Evolutionary conservation across 140 eudicot genomes (phyloP), one percentile per base, ranked within the genome.

Genomic region (Flaveria floridana): DNA sequence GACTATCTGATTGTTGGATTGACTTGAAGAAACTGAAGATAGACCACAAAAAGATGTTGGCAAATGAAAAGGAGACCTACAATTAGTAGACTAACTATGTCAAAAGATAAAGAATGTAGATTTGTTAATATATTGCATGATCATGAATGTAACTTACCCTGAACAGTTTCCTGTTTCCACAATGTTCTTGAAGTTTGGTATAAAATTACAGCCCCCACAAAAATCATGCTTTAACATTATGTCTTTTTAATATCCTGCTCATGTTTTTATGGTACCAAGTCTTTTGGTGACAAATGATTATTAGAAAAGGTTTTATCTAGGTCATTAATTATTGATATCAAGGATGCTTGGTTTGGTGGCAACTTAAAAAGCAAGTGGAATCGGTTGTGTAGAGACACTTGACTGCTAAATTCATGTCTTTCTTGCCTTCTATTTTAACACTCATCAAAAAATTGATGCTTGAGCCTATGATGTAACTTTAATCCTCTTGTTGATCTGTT

Each of bases 391-490:
- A 44, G 64, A 42, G 64, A 42, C 53, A 65, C 67, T 44, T 44
- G 50, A n/a, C 57, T 25, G 12, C 42, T 69, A n/a, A 80, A 5
- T 63, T 39, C 15, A 23, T 71, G 8, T 16, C 28, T 34, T 76
- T 73, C 47, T 58, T 61, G 18, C 39, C 74, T 67, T 61, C 68
- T 6, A 13, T 65, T 51, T 26, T 59, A 58, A 28, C 13, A n/a
- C 20, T 67, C 46, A 68, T 77, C 53, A 25, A 8, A 78, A 68
- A 14, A 56, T 13, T 63, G 55, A 68, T 64, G 73, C 48, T 69
- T 30, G 66, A 37, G 70, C 70, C 66, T 67, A 64, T 73, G 68
- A 52, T 69, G 61, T 79, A 62, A 77, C 73, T 65, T 77, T 47
- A 65, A 42, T 15, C 46, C 23, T 46, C 56, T 76, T 80, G 70